Evolutionary conservation across 495 filamentous ascomycete species (phyloP).

Genomic region (Clavariopsis aquatica): DNA sequence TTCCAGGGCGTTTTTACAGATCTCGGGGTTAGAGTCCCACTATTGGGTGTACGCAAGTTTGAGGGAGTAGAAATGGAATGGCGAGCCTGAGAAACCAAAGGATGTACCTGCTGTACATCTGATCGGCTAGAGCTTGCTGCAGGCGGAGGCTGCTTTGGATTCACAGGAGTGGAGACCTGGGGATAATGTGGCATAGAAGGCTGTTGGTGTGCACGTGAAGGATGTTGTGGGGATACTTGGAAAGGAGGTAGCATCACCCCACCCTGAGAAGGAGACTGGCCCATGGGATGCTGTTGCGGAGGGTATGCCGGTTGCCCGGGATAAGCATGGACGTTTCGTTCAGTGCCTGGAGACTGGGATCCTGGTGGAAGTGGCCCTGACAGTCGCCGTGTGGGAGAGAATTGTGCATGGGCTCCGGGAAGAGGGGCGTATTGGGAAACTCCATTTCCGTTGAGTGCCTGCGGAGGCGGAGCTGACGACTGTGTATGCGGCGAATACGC

Average conservation of each 20-base stretch:
- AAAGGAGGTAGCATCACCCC: constrained; percentile 47
- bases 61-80: constrained; percentile 21
- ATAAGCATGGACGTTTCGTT: constrained; percentile 31
- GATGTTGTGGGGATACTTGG: constrained; percentile 40
- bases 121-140: background rate
- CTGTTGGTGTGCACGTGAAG: constrained; percentile 31
- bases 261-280: constrained; percentile 38
- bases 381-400: constrained; percentile 30
- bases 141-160: background rate
- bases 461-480: constrained; percentile 10
- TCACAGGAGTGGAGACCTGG: constrained; percentile 27
- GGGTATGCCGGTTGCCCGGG: constrained; percentile 25
- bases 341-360: constrained; percentile 19
- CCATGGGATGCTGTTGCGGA: constrained; percentile 23
- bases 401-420: constrained; percentile 13
- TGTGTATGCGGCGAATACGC: constrained; percentile 20
- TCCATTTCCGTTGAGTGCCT: constrained; percentile 33
- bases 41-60: constrained; percentile 20
- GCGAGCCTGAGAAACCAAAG: constrained; percentile 2
- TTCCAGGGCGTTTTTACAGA: constrained; percentile 35
- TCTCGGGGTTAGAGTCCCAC: constrained; percentile 14
- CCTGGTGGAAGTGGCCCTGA: constrained; percentile 8
- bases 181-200: constrained; percentile 27
- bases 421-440: constrained; percentile 34
- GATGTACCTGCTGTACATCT: constrained; percentile 14